These are phyloP conservation scores for Apophysomyces ossiformis DNA, from an alignment of 371 early-diverging fungal genomes.

Conservation along the genomic window DNA sequence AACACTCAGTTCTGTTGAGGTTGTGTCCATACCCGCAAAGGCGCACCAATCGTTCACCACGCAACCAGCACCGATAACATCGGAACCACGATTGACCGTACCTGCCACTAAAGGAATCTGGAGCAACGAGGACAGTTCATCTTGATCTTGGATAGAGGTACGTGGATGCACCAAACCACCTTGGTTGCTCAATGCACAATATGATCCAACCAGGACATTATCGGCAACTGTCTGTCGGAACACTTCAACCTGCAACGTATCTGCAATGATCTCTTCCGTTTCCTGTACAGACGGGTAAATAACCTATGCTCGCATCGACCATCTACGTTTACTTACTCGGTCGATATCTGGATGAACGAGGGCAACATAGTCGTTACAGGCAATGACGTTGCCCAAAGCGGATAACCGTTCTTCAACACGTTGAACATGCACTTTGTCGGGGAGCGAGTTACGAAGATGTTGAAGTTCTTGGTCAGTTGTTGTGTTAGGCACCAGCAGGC, in stretches of 20 bases:
- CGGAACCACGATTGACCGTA: slow-evolving; percentile 99
- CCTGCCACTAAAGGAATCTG: slow-evolving; percentile 99
- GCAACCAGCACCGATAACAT: slow-evolving; percentile 97
- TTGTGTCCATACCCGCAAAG: slow-evolving; percentile 98
- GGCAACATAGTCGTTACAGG: slow-evolving; percentile 99
- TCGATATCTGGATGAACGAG: slow-evolving; percentile 99
- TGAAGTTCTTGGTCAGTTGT: slow-evolving; percentile 99
- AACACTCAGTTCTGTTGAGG: slow-evolving; percentile 97
- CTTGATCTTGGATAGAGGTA: slow-evolving; percentile 96
- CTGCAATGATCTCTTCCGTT: slow-evolving; percentile 98
- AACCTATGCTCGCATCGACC: neutral
- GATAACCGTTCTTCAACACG: slow-evolving; percentile 98
- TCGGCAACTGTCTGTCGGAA: slow-evolving; percentile 99
- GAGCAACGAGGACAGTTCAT: slow-evolving; percentile 97
- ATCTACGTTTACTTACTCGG: slow-evolving; percentile 46
- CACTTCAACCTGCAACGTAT: slow-evolving; percentile 98
- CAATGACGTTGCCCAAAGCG: slow-evolving; percentile 99
- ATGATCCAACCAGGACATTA: slow-evolving; percentile 98
- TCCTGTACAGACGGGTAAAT: slow-evolving; percentile 51
- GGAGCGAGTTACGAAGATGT: slow-evolving; percentile 97
- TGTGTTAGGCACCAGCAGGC: slow-evolving; percentile 95
- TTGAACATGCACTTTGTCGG: slow-evolving; percentile 95
- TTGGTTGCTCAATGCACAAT: slow-evolving; percentile 97
- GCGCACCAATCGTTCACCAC: slow-evolving; percentile 99
- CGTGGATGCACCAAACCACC: slow-evolving; percentile 99